Evolutionary conservation across 2,329 filamentous ascomycete species (phyloP).

Genomic region (Claviceps sp.): DNA sequence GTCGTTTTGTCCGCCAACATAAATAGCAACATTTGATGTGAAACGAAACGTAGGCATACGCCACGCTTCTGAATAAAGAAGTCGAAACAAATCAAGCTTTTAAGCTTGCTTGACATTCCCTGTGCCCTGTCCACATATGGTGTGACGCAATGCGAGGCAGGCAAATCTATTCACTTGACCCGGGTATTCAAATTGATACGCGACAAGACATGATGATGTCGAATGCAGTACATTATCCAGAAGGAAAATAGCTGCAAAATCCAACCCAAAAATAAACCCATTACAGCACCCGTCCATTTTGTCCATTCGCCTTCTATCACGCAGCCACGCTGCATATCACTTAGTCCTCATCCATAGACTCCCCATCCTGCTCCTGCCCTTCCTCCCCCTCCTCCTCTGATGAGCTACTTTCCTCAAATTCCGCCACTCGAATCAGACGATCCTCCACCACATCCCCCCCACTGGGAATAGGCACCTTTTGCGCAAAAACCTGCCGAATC

Average conservation of each 20-base stretch:
- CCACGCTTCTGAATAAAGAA: too few relatives aligned
- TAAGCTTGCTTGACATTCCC: too few relatives aligned
- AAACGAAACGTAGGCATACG: too few relatives aligned
- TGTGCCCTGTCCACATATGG: too few relatives aligned
- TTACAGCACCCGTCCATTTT: neutral
- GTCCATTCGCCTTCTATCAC: neutral
- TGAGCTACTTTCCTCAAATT: constrained; percentile 53
- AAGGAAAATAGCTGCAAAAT: neutral
- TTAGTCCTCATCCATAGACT: constrained; percentile 15
- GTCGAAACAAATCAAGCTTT: too few relatives aligned
- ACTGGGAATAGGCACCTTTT: constrained; percentile 46
- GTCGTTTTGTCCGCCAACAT: too few relatives aligned
- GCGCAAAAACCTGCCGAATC: constrained; percentile 71
- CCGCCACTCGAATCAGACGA: constrained; percentile 56
- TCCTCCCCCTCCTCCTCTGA: constrained; percentile 41
- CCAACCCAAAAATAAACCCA: neutral
- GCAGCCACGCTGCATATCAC: neutral
- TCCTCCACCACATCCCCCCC: constrained; percentile 52
- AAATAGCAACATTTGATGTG: too few relatives aligned
- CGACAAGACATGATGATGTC: neutral
- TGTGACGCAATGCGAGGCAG: too few relatives aligned
- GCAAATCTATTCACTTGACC: too few relatives aligned
- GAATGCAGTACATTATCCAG: neutral
- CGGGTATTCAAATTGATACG: neutral
- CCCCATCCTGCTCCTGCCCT: constrained; percentile 18